Percentiles rank a stretch among this genome's conserved stretches.
phyloP scores from a whole-genome alignment of 345 rosid genomes.

The Gossypium bickii region DNA sequence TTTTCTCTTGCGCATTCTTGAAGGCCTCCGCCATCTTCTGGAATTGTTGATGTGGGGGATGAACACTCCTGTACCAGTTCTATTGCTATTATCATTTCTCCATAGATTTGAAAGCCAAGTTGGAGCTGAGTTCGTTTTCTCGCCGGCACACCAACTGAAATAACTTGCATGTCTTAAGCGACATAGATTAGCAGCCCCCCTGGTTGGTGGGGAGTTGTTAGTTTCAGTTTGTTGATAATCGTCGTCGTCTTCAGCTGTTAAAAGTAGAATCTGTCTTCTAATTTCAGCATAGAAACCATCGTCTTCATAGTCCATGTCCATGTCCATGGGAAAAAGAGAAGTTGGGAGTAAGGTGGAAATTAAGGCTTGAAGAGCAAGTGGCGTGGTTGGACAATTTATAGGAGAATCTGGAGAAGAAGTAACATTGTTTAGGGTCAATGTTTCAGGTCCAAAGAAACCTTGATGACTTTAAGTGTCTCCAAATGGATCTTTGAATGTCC shows the following conservation, averaged over 20 bases:
- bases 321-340: slow-evolving; percentile 6
- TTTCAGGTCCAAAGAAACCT: not conserved
- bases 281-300: slow-evolving; percentile 35
- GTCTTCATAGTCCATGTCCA: slow-evolving; percentile 20
- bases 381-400: not conserved
- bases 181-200: not conserved
- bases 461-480: slow-evolving; percentile 21
- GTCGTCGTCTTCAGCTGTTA: slow-evolving; percentile 40
- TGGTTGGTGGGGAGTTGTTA: not conserved
- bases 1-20: slow-evolving; percentile 24
- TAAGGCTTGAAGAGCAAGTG: not conserved
- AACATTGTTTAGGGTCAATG: slow-evolving; percentile 25
- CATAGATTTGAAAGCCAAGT: slow-evolving; percentile 27
- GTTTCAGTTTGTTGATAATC: not conserved
- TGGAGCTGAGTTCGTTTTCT: slow-evolving; percentile 14
- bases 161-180: slow-evolving; percentile 23
- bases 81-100: slow-evolving; percentile 23
- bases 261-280: slow-evolving; percentile 36
- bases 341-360: not conserved
- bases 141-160: slow-evolving; percentile 24
- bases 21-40: slow-evolving; percentile 16
- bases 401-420: not conserved
- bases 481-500: slow-evolving; percentile 20
- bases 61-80: slow-evolving; percentile 60
- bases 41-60: slow-evolving; percentile 34